Evolutionary conservation across 345 rosid species (phyloP).

Genomic region (Gossypium mustelinum): DNA sequence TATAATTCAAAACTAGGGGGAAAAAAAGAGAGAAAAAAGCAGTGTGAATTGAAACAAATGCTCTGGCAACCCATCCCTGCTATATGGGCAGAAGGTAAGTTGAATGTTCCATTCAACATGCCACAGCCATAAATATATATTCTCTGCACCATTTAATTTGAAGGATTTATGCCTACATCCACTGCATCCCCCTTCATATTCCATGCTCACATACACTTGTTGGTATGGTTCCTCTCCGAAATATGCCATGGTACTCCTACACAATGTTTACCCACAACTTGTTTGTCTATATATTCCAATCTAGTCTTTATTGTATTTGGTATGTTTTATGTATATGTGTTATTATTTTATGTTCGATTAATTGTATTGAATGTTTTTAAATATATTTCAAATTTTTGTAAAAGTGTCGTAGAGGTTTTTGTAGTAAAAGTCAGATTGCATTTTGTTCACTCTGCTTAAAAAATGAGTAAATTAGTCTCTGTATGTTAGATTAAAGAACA

Average conservation of each 20-base stretch:
- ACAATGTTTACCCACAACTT: conserved; percentile 5
- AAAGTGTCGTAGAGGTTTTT: too few relatives aligned
- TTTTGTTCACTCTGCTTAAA: too few relatives aligned
- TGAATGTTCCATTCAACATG: conserved; percentile 16
- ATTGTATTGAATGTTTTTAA: too few relatives aligned
- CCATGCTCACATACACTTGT: neutral
- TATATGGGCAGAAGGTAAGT: neutral
- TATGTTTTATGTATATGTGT: too few relatives aligned
- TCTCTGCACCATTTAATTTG: neutral
- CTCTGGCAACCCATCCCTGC: neutral
- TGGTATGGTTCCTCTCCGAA: neutral
- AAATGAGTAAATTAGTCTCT: too few relatives aligned
- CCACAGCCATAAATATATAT: neutral
- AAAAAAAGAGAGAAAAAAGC: neutral
- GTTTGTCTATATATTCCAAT: neutral
- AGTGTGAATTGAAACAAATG: neutral
- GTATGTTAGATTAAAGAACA: too few relatives aligned
- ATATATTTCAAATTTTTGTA: too few relatives aligned
- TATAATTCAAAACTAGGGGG: too few relatives aligned
- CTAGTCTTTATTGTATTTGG: neutral
- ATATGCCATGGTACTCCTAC: neutral
- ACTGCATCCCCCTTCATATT: neutral
- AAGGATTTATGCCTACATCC: conserved; percentile 1
- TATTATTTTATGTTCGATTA: too few relatives aligned
- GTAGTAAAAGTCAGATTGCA: too few relatives aligned